phyloP scores from a whole-genome alignment of 179 eudicot species.

The Gypsophila paniculata region DNA sequence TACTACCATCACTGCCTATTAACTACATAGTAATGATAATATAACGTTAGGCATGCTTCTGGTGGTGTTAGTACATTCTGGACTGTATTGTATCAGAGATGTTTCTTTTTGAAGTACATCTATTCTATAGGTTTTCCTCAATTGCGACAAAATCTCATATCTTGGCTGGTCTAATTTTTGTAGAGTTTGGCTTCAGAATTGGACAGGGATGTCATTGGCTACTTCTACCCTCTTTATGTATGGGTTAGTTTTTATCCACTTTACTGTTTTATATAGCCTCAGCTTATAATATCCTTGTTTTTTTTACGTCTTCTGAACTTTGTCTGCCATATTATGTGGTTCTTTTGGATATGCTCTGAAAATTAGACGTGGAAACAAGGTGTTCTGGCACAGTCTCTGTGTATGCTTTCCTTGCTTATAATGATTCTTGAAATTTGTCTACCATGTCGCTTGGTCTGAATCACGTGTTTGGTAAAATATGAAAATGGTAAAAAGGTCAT shows the following conservation, averaged over 20 bases:
- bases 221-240: constrained; percentile 62
- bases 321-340: neutral
- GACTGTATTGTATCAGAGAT: neutral
- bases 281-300: neutral
- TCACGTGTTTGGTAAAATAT: neutral
- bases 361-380: neutral
- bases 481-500: neutral
- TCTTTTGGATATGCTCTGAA: neutral
- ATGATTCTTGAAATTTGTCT: neutral
- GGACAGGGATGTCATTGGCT: constrained; percentile 76
- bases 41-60: neutral
- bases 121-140: neutral
- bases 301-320: neutral
- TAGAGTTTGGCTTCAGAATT: constrained; percentile 96
- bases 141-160: neutral
- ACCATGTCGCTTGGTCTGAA: neutral
- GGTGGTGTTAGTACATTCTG: constrained; percentile 1
- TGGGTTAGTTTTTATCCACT: constrained; percentile 46
- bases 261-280: neutral
- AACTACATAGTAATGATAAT: constrained; percentile 3
- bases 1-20: neutral
- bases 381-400: neutral
- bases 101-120: neutral
- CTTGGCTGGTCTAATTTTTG: constrained; percentile 22
- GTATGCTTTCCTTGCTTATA: neutral